Evolutionary conservation across 495 filamentous ascomycete species (phyloP), one percentile per base, ranked within the genome.

Genomic region (Hamigera avellanea): DNA sequence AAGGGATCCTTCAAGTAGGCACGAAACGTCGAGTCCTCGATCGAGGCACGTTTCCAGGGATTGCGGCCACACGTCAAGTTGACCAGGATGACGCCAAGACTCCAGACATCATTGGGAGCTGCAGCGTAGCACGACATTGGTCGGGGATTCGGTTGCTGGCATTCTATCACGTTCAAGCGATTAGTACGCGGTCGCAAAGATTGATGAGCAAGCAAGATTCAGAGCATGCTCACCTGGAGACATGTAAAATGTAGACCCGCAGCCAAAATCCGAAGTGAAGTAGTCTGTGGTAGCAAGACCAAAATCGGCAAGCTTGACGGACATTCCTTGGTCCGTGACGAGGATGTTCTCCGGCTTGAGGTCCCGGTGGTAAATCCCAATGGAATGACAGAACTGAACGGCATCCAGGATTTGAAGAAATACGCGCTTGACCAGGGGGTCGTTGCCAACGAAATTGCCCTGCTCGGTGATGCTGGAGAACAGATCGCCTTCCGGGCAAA

Each of bases 161-260:
- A 98, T 75, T 96, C 91, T 96, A 62, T 37, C 57, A 25, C 46
- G 41, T 41, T 34, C 51, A 55, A 36, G 57, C 50, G 7, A 28
- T 42, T 19, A 46, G 29, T 40, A 6, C 4, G 14, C 28, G 6
- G 28, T 6, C n/a, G n/a, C n/a, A n/a, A n/a, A n/a, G n/a, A n/a
- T n/a, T n/a, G n/a, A n/a, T n/a, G n/a, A n/a, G n/a, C 14, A 27
- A 16, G 15, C 19, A 14, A 12, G 19, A 17, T 33, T 39, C 17
- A 17, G 19, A 26, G 43, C 36, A 19, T n/a, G 47, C 72, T 62
- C 83, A 95, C 91, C 91, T 75, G 91, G 91, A 40, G 82, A 89
- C 93, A 96, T 96, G 67, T 99, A 96, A 56, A 99, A 96, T 10
- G 91, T 96, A 13, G 89, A 95, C 33, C 91, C 91, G 59, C 93